Base-by-base conservation (phyloP, 108 stramenopile species). In the Nannochloropsis salina region DNA sequence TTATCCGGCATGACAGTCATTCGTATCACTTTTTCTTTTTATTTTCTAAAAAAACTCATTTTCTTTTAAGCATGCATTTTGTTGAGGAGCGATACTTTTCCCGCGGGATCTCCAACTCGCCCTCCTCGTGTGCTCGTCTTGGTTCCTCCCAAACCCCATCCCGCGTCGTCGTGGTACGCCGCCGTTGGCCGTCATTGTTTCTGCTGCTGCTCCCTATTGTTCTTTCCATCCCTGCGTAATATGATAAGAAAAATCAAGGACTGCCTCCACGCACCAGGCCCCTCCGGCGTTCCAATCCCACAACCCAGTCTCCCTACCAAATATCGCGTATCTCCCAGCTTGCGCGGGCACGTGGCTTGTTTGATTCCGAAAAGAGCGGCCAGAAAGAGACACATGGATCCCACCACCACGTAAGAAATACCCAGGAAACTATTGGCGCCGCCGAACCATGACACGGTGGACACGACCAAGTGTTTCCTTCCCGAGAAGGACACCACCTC, bases 351-450 rank as follows among this genome's bases (percentile, higher is more conserved):
- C 22, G 95, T 83, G 83, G 86, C 80, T 81, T 96, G 94, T 87
- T 98, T 98, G 31, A 90, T 83, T 41, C 86, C 91, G 92, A 99
- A 99, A 42, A 96, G 87, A 3, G 93, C 4, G 6, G 93, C 97
- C 74, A 95, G 88, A 3, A 82, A 90, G 8, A 95, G 42, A 82
- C 94, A 93, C 80, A 97, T 89, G 42, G 81, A 87, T 6, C 98
- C 99, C 41, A 97, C 94, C 20, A 83, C 89, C 43, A 96, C 90
- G 86, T 96, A 96, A 5, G 93, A 92, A 22, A 90, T 85, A 12
- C 96, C 97, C 9, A 98, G 86, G 89, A 92, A 95, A 11, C 91
- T 82, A 88, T 97, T 97, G 90, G 95, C 94, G 22, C 95, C 96
- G 42, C 97, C 99, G 89, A 98, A 95, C 21, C 88, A 90, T 43